Conservation (phyloP, 2,329 filamentous ascomycete genomes). For the Penicillium sp. region DNA sequence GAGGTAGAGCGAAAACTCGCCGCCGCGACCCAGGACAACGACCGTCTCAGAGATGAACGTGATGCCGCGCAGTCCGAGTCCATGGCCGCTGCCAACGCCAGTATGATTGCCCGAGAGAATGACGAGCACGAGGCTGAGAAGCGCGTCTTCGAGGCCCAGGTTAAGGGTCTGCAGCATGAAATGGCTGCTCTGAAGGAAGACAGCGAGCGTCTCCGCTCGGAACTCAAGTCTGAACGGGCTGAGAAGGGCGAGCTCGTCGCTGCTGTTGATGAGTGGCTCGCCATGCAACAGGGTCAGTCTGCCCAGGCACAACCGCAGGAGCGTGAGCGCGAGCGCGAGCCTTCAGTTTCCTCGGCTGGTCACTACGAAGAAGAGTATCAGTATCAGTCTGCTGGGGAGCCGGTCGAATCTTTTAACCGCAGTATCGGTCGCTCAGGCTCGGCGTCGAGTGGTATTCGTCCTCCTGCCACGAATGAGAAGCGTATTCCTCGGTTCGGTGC, state of each 20-base stretch:
- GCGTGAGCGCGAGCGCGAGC: slow-evolving; percentile 22
- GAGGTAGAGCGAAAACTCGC: slow-evolving; percentile 77
- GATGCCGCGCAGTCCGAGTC: slow-evolving; percentile 70
- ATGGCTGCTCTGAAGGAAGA: slow-evolving; percentile 72
- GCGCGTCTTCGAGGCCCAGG: slow-evolving; percentile 73
- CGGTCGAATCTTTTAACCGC: slow-evolving; percentile 31
- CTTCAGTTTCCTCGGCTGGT: slow-evolving; percentile 29
- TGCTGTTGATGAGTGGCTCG: slow-evolving; percentile 54
- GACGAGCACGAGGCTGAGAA: slow-evolving; percentile 71
- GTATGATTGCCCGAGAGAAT: slow-evolving; percentile 51
- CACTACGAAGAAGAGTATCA: slow-evolving; percentile 22
- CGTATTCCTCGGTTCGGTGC: slow-evolving; percentile 42
- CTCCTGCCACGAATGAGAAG: slow-evolving; percentile 40
- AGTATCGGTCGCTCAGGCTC: slow-evolving; percentile 33
- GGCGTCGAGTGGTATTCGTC: slow-evolving; percentile 38
- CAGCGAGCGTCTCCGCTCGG: slow-evolving; percentile 67
- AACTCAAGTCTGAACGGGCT: slow-evolving; percentile 59
- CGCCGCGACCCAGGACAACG: slow-evolving; percentile 73
- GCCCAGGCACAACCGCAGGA: slow-evolving; percentile 12
- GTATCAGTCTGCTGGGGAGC: slow-evolving; percentile 23
- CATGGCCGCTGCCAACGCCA: slow-evolving; percentile 52
- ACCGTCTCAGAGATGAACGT: slow-evolving; percentile 69
- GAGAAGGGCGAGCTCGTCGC: slow-evolving; percentile 57
- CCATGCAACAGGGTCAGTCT: slow-evolving; percentile 45
- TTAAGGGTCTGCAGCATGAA: slow-evolving; percentile 76